Conservation (phyloP, 2,329 filamentous ascomycete genomes). For the Falciphora oryzae region DNA sequence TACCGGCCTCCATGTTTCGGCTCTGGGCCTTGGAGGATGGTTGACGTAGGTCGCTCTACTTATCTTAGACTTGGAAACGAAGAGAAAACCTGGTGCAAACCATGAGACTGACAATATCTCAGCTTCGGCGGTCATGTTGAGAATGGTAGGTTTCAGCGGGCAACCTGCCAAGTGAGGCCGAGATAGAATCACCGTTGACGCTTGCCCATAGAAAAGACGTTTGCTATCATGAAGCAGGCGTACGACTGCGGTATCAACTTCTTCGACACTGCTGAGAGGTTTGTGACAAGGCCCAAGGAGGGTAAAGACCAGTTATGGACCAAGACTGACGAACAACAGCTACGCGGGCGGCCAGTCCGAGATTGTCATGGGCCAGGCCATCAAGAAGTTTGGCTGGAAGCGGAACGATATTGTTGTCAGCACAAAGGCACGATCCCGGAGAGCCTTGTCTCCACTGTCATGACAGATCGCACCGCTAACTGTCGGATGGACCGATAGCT, state of each 20-base stretch:
- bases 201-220: constrained; percentile 28
- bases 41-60: constrained; percentile 2
- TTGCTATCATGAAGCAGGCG: constrained; percentile 56
- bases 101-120: background rate
- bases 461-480: background rate
- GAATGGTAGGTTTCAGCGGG: constrained; percentile 41
- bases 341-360: constrained; percentile 45
- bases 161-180: no score
- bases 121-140: constrained; percentile 60
- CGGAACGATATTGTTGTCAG: constrained; percentile 48
- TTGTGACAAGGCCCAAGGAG: background rate
- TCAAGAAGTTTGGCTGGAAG: constrained; percentile 48
- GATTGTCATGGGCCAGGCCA: constrained; percentile 45
- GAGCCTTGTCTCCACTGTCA: background rate
- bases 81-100: no score
- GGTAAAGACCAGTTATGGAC: background rate
- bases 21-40: constrained; percentile 57
- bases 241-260: constrained; percentile 59
- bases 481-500: constrained; percentile 33
- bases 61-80: background rate
- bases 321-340: constrained; percentile 13
- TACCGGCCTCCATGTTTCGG: constrained; percentile 62
- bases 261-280: constrained; percentile 55
- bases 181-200: background rate
- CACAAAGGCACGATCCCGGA: constrained; percentile 36